Base-by-base conservation (phyloP, 176 grass and related monocot genomes). In the Lolium rigidum region DNA sequence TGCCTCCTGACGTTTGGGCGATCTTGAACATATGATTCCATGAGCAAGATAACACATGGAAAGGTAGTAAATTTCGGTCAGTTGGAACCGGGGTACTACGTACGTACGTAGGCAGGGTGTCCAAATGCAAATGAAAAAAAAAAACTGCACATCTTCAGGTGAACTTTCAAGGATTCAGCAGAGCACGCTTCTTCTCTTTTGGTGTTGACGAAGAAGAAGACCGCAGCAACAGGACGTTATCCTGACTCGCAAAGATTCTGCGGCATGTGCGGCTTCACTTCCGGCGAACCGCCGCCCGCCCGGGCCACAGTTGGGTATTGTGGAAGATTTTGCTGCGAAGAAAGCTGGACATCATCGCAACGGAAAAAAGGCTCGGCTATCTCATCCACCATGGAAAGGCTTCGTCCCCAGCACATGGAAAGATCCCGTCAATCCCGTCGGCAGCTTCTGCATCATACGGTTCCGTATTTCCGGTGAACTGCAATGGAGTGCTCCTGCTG, bases 211-310 rank as follows among this genome's bases (percentile, higher is more conserved):
- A 25, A 26, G 60, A 59, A 28, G 26, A 28, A 28, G 26, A 28
- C 26, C 26, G 26, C 26, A 28, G 26, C 26, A 28, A 28, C 26
- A 28, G 26, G 26, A 41, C 28, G 65, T 26, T 50, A 77, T 54
- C 59, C 70, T 51, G 35, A 50, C 18, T 38, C 14, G 82, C 70
- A 76, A 15, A 60, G 83, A 85, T 68, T 78, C 60, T 73, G 39
- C 70, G 41, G 41, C 41, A 43, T 43, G 41, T 43, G 41, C 41
- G 41, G 4, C 41, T 43, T 43, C 41, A 2, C 41, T 43, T 43
- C 41, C 4, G 41, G 41, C 41, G 41, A 43, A 43, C 41, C 41
- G 41, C 41, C 41, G 41, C 41, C 41, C 41, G 41, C 6, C 3
- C 41, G 41, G 83, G 41, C 71, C n/a, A 0, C 71, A 15, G 7